Evolutionary conservation across 306 rosid genomes (phyloP).

Genomic region (Astragalus glycyphyllos): DNA sequence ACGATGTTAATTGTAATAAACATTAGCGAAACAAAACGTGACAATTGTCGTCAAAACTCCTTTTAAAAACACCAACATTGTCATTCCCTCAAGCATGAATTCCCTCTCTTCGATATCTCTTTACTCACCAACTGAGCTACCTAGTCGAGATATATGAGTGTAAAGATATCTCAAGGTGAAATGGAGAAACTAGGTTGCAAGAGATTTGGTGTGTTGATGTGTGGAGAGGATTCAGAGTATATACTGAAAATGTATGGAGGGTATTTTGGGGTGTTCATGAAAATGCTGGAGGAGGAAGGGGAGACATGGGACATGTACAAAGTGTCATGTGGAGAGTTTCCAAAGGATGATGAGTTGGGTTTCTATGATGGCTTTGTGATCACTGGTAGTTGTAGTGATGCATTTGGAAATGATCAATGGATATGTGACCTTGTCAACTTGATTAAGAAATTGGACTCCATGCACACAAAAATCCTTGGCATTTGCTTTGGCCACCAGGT

Average conservation of each 20-base stretch:
- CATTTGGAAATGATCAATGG: constrained; percentile 80
- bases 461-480: constrained; percentile 79
- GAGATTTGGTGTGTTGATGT: no score
- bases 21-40: no score
- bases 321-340: constrained; percentile 71
- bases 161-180: no score
- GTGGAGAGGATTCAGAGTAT: constrained; percentile 54
- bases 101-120: no score
- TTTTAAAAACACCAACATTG: no score
- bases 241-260: constrained; percentile 77
- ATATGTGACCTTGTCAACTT: constrained; percentile 57
- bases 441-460: constrained; percentile 55
- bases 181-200: no score
- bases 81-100: no score
- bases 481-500: constrained; percentile 97
- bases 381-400: constrained; percentile 84
- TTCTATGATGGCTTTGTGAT: constrained; percentile 75
- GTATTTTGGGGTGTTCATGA: constrained; percentile 67
- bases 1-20: no score
- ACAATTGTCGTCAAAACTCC: no score
- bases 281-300: constrained; percentile 82
- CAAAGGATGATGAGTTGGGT: constrained; percentile 55
- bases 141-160: no score
- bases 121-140: no score
- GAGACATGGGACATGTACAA: constrained; percentile 77